A percentile compares a stretch with the other conserved stretches of the same genome.
These are phyloP conservation scores for Puccinia horiana DNA, from an alignment of 1,284 basidiomycete species.

Conservation along the genomic window DNA sequence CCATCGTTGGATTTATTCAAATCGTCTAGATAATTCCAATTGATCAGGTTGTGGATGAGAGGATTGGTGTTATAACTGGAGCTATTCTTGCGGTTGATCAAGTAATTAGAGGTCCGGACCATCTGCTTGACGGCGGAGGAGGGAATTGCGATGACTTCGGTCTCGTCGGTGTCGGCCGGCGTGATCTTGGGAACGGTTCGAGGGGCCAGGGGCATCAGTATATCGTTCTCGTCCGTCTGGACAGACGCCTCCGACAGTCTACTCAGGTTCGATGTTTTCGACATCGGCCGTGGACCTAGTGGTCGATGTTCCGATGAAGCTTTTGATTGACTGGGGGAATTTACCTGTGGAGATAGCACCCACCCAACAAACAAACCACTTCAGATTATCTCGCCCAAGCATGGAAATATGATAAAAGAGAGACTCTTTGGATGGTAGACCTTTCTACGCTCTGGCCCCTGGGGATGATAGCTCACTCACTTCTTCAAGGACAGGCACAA, in stretches of 20 bases:
- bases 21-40: conserved; percentile 21
- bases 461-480: not conserved
- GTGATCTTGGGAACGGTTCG: not conserved
- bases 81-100: conserved; percentile 33
- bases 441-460: not conserved
- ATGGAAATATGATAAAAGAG: not conserved
- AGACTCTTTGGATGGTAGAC: not conserved
- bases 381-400: not conserved
- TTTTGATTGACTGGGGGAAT: not conserved
- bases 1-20: conserved; percentile 8
- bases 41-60: not conserved
- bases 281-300: conserved; percentile 11
- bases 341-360: not conserved
- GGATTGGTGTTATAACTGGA: not conserved
- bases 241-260: not conserved
- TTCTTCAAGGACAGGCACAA: not conserved
- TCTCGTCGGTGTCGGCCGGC: not conserved
- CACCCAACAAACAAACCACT: not conserved
- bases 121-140: conserved; percentile 30
- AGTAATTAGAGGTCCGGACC: conserved; percentile 17
- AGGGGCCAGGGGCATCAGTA: not conserved
- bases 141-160: conserved; percentile 3
- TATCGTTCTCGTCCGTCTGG: not conserved
- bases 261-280: not conserved
- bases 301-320: not conserved